Conservation (phyloP, 805 yeast genomes). For the Schwanniomyces yamadae region DNA sequence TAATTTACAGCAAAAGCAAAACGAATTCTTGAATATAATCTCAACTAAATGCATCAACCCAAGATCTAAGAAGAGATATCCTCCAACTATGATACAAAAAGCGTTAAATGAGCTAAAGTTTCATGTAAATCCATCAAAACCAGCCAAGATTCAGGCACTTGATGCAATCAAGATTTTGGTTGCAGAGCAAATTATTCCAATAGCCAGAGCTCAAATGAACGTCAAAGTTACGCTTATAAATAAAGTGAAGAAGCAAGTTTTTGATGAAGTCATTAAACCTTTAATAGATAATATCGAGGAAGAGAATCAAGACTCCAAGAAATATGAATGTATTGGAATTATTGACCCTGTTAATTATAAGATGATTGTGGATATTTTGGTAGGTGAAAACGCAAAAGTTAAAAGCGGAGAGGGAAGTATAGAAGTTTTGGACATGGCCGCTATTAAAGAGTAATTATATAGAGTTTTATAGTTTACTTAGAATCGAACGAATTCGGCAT, state of each 20-base stretch:
- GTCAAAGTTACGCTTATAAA: slow-evolving; percentile 60
- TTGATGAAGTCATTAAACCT: slow-evolving; percentile 31
- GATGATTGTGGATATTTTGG: slow-evolving; percentile 61
- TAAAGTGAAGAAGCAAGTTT: slow-evolving; percentile 48
- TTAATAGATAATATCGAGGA: slow-evolving; percentile 40
- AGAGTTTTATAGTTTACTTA: background rate
- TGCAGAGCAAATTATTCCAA: slow-evolving; percentile 81
- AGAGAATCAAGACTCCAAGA: slow-evolving; percentile 48
- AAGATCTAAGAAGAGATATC: slow-evolving; percentile 81
- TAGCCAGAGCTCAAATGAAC: slow-evolving; percentile 93
- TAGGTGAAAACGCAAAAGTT: slow-evolving; percentile 43
- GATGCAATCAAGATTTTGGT: slow-evolving; percentile 84
- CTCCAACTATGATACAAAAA: slow-evolving; percentile 92
- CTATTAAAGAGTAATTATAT: slow-evolving; percentile 53
- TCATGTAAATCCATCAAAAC: slow-evolving; percentile 68
- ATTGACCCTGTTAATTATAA: slow-evolving; percentile 87
- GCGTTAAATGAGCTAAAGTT: slow-evolving; percentile 75
- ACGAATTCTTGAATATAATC: slow-evolving; percentile 78
- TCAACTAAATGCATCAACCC: slow-evolving; percentile 94
- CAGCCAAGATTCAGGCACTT: slow-evolving; percentile 84
- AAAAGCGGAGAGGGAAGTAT: slow-evolving; percentile 59
- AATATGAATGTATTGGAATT: slow-evolving; percentile 50
- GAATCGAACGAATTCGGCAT: background rate
- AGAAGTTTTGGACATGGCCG: slow-evolving; percentile 89
- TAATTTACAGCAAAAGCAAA: slow-evolving; percentile 67